Evolutionary conservation across 441 rosid genomes (phyloP).

Genomic region (Populus hybrid): DNA sequence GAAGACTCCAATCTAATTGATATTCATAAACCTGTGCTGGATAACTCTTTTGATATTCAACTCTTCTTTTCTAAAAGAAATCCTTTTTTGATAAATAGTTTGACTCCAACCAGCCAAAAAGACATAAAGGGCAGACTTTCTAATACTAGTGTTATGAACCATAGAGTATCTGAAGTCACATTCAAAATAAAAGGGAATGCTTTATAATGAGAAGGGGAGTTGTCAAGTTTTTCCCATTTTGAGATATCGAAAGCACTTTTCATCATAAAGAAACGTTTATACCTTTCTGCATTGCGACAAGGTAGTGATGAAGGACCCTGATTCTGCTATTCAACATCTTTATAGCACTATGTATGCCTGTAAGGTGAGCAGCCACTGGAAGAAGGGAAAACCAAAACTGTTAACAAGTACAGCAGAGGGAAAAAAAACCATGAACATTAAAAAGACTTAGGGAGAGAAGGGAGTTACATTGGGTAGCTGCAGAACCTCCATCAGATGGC

Average conservation of each 20-base stretch:
- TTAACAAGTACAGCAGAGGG: neutral
- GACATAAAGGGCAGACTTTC: neutral
- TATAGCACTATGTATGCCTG: conserved; percentile 94
- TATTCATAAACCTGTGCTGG: neutral
- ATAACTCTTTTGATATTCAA: neutral
- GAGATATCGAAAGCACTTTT: neutral
- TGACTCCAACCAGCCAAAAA: neutral
- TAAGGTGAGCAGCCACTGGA: conserved; percentile 98
- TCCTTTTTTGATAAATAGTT: neutral
- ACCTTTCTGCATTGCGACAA: conserved; percentile 91
- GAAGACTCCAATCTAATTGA: neutral
- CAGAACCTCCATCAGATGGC: conserved; percentile 97
- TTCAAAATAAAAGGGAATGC: neutral
- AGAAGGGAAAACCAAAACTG: conserved; percentile 10
- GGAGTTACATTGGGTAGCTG: conserved; percentile 76
- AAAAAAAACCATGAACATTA: neutral
- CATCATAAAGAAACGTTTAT: neutral
- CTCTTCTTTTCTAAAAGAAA: neutral
- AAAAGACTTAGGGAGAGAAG: neutral
- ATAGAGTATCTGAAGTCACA: neutral
- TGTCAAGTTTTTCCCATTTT: neutral
- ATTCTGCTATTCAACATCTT: conserved; percentile 96
- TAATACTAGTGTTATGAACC: neutral
- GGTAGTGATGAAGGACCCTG: conserved; percentile 87
- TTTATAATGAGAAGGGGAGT: neutral